These are phyloP conservation scores for Plantago coronopus DNA, from an alignment of 305 asterid genomes.

Conservation along the genomic window DNA sequence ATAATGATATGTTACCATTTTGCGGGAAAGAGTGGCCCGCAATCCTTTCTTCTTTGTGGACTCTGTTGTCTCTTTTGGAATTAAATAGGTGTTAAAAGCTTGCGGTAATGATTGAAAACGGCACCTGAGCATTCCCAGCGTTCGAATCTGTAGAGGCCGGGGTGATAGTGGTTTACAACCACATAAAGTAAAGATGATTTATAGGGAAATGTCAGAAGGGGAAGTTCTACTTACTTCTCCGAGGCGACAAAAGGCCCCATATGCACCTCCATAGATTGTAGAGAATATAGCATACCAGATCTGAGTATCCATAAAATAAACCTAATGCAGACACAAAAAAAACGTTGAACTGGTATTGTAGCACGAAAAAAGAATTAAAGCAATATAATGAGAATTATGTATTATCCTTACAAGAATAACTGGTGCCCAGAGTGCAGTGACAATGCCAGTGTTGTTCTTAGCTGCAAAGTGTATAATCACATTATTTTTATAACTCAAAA, in stretches of 20 bases:
- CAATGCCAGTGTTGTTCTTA: constrained; percentile 79
- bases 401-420: constrained; percentile 69
- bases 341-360: background rate
- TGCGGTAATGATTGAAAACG: constrained; percentile 84
- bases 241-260: constrained; percentile 98
- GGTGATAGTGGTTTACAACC: background rate
- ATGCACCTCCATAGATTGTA: constrained; percentile 88
- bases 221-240: constrained; percentile 75
- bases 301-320: constrained; percentile 96
- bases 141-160: constrained; percentile 67
- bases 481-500: no score
- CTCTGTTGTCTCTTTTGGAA: constrained; percentile 81
- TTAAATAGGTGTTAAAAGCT: constrained; percentile 84
- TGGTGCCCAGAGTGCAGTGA: constrained; percentile 98
- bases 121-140: constrained; percentile 94
- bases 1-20: constrained; percentile 40
- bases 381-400: background rate
- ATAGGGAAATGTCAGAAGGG: constrained; percentile 16
- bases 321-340: constrained; percentile 57
- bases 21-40: constrained; percentile 85
- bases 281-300: constrained; percentile 99
- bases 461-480: constrained; percentile 53
- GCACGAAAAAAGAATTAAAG: background rate
- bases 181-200: background rate
- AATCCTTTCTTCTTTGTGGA: constrained; percentile 76